phyloP scores from a whole-genome alignment of 1,139 yeast genomes.

The Pichia norvegensis region DNA sequence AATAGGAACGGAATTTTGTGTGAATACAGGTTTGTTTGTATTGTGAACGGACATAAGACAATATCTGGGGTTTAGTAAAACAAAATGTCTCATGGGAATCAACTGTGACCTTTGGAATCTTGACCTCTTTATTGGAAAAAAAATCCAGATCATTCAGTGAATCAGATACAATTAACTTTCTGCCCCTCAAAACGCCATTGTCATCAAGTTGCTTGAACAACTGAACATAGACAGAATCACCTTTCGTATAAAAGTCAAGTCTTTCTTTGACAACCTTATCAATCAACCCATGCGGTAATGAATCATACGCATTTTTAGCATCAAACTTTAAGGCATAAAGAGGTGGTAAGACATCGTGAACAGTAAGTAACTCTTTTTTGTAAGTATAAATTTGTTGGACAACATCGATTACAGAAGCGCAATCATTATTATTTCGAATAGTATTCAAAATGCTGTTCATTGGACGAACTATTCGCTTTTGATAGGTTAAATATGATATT shows the following conservation, averaged over 20 bases:
- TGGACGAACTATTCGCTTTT: conserved; percentile 32
- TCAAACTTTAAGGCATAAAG: conserved; percentile 66
- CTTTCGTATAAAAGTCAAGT: conserved; percentile 12
- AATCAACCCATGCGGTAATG: conserved; percentile 49
- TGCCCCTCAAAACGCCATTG: neutral
- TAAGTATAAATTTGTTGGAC: conserved; percentile 28
- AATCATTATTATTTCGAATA: conserved; percentile 15
- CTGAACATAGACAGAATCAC: conserved; percentile 12
- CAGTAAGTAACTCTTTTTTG: conserved; percentile 21
- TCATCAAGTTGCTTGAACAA: conserved; percentile 8
- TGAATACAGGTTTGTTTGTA: conserved; percentile 34
- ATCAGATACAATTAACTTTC: conserved; percentile 5
- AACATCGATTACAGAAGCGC: conserved; percentile 31
- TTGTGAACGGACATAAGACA: conserved; percentile 33
- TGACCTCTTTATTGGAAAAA: neutral
- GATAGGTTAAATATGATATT: conserved; percentile 26
- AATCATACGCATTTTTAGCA: conserved; percentile 72
- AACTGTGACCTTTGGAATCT: neutral
- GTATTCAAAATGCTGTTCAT: conserved; percentile 24
- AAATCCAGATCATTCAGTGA: conserved; percentile 1
- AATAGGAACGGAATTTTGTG: conserved; percentile 31
- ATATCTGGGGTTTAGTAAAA: conserved; percentile 28
- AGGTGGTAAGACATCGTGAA: conserved; percentile 28
- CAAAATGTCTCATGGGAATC: conserved; percentile 30
- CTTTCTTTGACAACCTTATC: conserved; percentile 27